Percentiles rank a stretch among this genome's conserved stretches.
These are phyloP conservation scores for Ogataea pignaliae DNA, from an alignment of 805 yeast genomes.

Conservation along the genomic window DNA sequence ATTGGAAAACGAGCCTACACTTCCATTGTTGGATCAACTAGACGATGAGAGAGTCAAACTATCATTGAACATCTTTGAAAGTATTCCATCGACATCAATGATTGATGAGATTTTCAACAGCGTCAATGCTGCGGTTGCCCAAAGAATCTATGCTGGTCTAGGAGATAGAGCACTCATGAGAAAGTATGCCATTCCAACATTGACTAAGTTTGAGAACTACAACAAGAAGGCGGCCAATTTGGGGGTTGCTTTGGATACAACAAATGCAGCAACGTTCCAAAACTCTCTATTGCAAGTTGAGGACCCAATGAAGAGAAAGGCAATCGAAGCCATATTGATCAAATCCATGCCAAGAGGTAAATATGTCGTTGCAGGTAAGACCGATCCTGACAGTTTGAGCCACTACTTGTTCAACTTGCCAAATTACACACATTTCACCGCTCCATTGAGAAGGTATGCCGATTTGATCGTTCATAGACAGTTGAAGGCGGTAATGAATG, in stretches of 20 bases:
- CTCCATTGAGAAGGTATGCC: constrained; percentile 88
- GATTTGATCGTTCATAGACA: constrained; percentile 93
- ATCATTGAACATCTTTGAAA: constrained; percentile 67
- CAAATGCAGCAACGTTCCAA: constrained; percentile 66
- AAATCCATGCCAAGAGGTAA: constrained; percentile 84
- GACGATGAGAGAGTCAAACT: constrained; percentile 82
- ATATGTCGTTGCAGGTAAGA: constrained; percentile 84
- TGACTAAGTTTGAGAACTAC: constrained; percentile 75
- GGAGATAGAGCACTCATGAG: constrained; percentile 83
- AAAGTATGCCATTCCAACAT: constrained; percentile 81
- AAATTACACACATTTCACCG: constrained; percentile 87
- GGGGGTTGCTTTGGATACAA: constrained; percentile 68
- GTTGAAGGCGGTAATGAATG: constrained; percentile 58
- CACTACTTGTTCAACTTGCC: constrained; percentile 83
- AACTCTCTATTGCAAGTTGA: constrained; percentile 62
- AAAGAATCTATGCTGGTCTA: constrained; percentile 63
- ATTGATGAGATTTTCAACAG: constrained; percentile 74
- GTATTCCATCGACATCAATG: constrained; percentile 50
- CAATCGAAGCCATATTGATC: constrained; percentile 72
- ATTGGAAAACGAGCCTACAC: constrained; percentile 44
- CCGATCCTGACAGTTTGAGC: constrained; percentile 69
- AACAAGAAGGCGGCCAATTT: constrained; percentile 62
- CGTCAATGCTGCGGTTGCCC: constrained; percentile 84
- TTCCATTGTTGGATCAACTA: constrained; percentile 70
- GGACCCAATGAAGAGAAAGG: constrained; percentile 59